phyloP scores from a whole-genome alignment of 371 early-diverging fungal genomes.

The Ordospora colligata region DNA sequence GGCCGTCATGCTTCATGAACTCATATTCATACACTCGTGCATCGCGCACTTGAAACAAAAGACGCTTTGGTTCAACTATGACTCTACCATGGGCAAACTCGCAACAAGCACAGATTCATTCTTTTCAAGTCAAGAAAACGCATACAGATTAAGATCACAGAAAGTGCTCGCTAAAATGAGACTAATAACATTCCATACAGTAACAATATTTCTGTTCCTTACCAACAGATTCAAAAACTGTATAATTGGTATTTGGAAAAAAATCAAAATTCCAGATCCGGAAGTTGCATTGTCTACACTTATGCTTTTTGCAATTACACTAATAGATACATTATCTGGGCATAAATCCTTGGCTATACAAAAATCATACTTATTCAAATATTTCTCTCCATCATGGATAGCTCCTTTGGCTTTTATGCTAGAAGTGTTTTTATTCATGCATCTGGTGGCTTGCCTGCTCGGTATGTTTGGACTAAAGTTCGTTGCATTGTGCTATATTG shows the following conservation, averaged over 20 bases:
- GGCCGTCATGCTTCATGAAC: neutral
- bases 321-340: neutral
- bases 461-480: conserved; percentile 4
- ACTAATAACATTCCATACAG: neutral
- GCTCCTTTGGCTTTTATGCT: neutral
- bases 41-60: neutral
- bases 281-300: neutral
- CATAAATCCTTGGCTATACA: neutral
- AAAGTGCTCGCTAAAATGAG: neutral
- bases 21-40: neutral
- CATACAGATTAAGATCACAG: neutral
- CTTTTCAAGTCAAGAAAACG: neutral
- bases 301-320: neutral
- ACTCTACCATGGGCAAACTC: neutral
- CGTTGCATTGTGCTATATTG: conserved; percentile 26
- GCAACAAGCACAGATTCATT: neutral
- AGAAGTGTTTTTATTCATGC: neutral
- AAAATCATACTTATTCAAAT: neutral
- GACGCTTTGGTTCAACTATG: neutral
- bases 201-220: neutral
- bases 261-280: neutral
- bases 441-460: neutral
- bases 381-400: neutral
- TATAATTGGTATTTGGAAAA: neutral
- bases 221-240: neutral